These are phyloP conservation scores for Diutina neorugosa DNA, from an alignment of 1,139 yeast genomes.

Conservation along the genomic window DNA sequence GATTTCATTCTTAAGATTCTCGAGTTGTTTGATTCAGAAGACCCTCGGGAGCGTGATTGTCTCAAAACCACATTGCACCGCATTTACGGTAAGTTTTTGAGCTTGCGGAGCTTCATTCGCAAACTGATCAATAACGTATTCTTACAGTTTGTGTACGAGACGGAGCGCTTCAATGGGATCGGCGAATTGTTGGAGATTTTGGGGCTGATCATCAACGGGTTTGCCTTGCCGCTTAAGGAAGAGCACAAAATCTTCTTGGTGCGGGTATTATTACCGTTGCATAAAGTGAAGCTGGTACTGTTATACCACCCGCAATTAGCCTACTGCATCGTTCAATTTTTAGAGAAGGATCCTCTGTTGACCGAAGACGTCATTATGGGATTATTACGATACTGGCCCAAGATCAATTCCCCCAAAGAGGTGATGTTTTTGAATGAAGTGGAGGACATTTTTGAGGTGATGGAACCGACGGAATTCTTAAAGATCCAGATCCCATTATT, in stretches of 20 bases:
- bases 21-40: conserved; percentile 92
- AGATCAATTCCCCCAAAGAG: conserved; percentile 88
- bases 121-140: conserved; percentile 87
- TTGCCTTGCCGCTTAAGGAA: conserved; percentile 92
- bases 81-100: conserved; percentile 88
- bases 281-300: conserved; percentile 79
- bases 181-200: conserved; percentile 90
- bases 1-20: conserved; percentile 68
- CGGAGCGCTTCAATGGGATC: conserved; percentile 91
- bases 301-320: conserved; percentile 94
- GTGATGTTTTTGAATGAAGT: conserved; percentile 91
- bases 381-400: conserved; percentile 91
- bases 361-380: conserved; percentile 97
- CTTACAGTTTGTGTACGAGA: conserved; percentile 86
- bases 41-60: conserved; percentile 91
- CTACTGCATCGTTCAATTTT: conserved; percentile 90
- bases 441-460: conserved; percentile 92
- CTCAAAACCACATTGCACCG: conserved; percentile 90
- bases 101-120: conserved; percentile 82
- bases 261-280: conserved; percentile 84
- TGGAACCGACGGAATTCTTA: conserved; percentile 86
- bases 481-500: conserved; percentile 89
- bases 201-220: conserved; percentile 94
- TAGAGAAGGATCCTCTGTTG: conserved; percentile 83
- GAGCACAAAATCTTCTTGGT: conserved; percentile 89